phyloP scores from a whole-genome alignment of 176 grass and related monocot genomes.

The Areca catechu region DNA sequence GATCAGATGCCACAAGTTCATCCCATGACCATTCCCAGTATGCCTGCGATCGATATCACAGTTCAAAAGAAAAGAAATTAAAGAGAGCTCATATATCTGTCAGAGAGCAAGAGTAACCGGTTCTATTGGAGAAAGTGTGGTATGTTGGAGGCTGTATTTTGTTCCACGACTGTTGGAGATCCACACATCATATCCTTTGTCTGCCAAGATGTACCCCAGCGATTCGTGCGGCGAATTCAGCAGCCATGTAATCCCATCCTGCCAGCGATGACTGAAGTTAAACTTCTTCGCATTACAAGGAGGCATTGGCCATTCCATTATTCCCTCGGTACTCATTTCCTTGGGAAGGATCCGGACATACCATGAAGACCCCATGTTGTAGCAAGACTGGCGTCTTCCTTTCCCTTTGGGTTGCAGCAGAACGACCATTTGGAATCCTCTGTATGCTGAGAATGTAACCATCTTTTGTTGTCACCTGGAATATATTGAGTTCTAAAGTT shows the following conservation, averaged over 20 bases:
- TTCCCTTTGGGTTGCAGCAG: neutral
- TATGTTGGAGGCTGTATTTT: slow-evolving; percentile 39
- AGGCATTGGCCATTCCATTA: too few species aligned
- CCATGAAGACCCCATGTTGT: slow-evolving; percentile 51
- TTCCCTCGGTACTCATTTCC: neutral
- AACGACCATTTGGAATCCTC: slow-evolving; percentile 36
- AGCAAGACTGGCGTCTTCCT: slow-evolving; percentile 30
- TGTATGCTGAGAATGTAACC: slow-evolving; percentile 58
- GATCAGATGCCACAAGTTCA: slow-evolving; percentile 42
- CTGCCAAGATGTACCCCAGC: slow-evolving; percentile 45
- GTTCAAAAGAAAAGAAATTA: too few species aligned
- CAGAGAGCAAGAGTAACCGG: slow-evolving; percentile 12
- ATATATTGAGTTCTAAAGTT: neutral
- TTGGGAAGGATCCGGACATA: slow-evolving; percentile 19
- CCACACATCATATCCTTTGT: slow-evolving; percentile 56
- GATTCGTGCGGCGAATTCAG: slow-evolving; percentile 47
- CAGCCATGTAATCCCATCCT: slow-evolving; percentile 52
- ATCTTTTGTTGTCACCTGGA: slow-evolving; percentile 48
- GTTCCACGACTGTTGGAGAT: slow-evolving; percentile 55
- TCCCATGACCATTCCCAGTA: slow-evolving; percentile 62
- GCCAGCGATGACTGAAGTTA: neutral
- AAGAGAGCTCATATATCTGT: too few species aligned
- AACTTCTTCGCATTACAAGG: too few species aligned
- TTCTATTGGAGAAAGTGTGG: slow-evolving; percentile 25
- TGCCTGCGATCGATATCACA: slow-evolving; percentile 13